A percentile compares a stretch with the other conserved stretches of the same genome.
These are phyloP conservation scores for Cephaloascus albidus DNA, from an alignment of 805 yeast species.

Conservation along the genomic window DNA sequence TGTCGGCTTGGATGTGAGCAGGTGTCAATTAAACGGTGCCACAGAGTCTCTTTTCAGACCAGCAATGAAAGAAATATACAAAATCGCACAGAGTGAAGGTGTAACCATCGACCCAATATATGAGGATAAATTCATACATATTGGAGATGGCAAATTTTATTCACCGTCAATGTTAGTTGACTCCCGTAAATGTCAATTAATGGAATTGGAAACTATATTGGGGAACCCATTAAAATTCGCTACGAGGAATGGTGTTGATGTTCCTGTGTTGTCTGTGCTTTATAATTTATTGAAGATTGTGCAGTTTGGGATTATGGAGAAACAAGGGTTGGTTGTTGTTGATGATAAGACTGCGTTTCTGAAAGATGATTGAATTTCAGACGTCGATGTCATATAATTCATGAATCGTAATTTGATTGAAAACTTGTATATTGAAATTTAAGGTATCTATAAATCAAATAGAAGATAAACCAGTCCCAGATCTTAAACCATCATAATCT, in stretches of 20 bases:
- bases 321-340: constrained; percentile 13
- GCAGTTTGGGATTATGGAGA: constrained; percentile 25
- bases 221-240: constrained; percentile 22
- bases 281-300: constrained; percentile 22
- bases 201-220: constrained; percentile 28
- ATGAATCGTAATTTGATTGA: no score
- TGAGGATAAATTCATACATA: constrained; percentile 19
- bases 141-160: constrained; percentile 31
- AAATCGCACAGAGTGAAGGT: constrained; percentile 28
- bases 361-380: no score
- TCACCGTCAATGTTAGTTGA: constrained; percentile 33
- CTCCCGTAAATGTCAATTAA: constrained; percentile 21
- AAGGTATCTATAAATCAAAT: no score
- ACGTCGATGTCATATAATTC: no score
- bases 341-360: no score
- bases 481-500: no score
- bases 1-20: constrained; percentile 20
- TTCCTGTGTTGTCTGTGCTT: constrained; percentile 20
- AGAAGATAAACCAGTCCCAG: no score
- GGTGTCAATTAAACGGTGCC: constrained; percentile 24
- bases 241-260: constrained; percentile 19
- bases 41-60: constrained; percentile 20
- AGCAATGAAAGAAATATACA: constrained; percentile 23
- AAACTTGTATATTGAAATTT: no score
- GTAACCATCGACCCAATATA: constrained; percentile 11